Evolutionary conservation across 345 rosid genomes (phyloP), one percentile per base, ranked within the genome.

Genomic region (Cardamine occulta): DNA sequence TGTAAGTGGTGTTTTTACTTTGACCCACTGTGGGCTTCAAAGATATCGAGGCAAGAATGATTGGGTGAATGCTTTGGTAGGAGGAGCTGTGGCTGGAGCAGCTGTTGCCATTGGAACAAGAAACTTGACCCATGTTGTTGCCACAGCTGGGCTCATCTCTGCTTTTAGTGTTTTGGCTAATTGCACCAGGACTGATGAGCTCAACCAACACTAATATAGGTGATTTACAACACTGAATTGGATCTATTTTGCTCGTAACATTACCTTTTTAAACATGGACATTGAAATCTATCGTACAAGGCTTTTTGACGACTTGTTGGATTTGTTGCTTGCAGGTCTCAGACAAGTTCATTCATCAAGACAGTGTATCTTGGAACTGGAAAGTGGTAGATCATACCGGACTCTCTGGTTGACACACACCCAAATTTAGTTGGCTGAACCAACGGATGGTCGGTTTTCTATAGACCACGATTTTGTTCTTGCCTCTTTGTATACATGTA

Each of bases 11-110:
- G 77, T 89, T 74, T 88, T 87, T 67, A 71, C 87, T 15, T 18
- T 68, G 58, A 85, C 96, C 10, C 86, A 77, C 6, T 91, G 97
- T 79, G 90, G 86, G 59, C 78, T 89, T 78, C 89, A 87, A 69
- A 79, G 80, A 79, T 88, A 86, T 57, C 84, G 93, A 61, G 80
- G 84, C 74, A 80, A 72, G 80, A 83, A 81, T 72, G 98, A 93
- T 74, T 86, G 86, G 94, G 80, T 85, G 59, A 93, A 91, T 81
- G 83, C 94, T 72, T 78, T 89, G 54, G 76, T 88, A 26, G 98
- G 87, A 26, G 97, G 96, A 29, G 94, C 87, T 70, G 85, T 84
- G 52, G 91, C 96, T 32, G 97, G 93, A 24, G 97, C 94, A 69
- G 87, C 88, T 37, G 84, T 85, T 69, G 88, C 92, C 63, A 85